Evolutionary conservation across 148 eudicot genomes (phyloP), one percentile per base, ranked within the genome.

Genomic region (Chenopodium album): DNA sequence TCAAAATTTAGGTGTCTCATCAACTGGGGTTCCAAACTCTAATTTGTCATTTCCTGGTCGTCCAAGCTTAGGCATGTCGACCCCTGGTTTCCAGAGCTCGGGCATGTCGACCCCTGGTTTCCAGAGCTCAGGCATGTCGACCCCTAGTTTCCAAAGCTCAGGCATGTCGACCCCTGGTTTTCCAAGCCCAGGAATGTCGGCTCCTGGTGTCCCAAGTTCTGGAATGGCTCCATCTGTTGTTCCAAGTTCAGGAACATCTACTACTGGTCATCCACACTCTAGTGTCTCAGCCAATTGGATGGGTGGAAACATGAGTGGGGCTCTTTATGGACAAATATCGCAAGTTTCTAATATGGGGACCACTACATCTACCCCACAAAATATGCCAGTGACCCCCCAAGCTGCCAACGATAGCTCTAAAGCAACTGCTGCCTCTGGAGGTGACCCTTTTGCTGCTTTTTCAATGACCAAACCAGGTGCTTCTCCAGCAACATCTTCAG

Each of bases 401-500:
- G 60, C 90, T 31, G 81, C 80, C 56, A 84, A 85, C 76, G 89
- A 77, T 79, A 93, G 85, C 85, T 69, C 88, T 74, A 88, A 85
- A 84, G 79, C 82, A 75, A 79, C 86, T 19, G 76, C 68, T 84
- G 86, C 86, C 85, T 86, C 89, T 81, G 97, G 89, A 70, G 89
- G 92, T 78, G 97, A 91, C 80, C 78, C 84, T 75, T 94, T 94
- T 86, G 92, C 98, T 85, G 93, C 89, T 78, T 82, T 82, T 84
- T 93, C 91, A 60, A 50, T 84, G 80, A 82, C 87, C 2, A 90
- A 85, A 76, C 88, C 84, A 73, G 87, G 85, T 74, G 85, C 91
- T 79, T 88, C 92, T 62, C 81, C 87, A 4, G 78, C 88, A 56
- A 75, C 87, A 69, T 73, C 76, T 78, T 79, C 90, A 32, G 86